phyloP scores from a whole-genome alignment of 129 eudicot genomes.

The Pulicaria dysenterica region DNA sequence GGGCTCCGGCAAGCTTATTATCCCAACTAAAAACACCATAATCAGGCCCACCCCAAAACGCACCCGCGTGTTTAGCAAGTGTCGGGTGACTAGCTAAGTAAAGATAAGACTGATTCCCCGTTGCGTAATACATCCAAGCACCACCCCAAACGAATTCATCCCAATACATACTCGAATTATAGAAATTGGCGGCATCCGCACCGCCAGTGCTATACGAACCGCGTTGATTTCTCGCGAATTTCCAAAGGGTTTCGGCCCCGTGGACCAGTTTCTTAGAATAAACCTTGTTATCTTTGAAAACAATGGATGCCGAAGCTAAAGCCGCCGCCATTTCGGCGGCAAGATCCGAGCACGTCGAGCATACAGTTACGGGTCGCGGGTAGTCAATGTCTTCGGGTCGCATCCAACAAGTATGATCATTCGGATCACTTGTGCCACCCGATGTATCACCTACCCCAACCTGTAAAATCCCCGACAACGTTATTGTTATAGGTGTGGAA shows the following conservation, averaged over 20 bases:
- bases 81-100: slow-evolving; percentile 71
- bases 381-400: slow-evolving; percentile 94
- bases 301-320: slow-evolving; percentile 92
- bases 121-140: slow-evolving; percentile 90
- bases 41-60: slow-evolving; percentile 88
- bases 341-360: slow-evolving; percentile 80
- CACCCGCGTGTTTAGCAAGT: slow-evolving; percentile 88
- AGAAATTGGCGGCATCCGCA: slow-evolving; percentile 62
- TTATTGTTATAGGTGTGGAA: not conserved
- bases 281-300: slow-evolving; percentile 87
- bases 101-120: slow-evolving; percentile 78
- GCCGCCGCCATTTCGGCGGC: slow-evolving; percentile 99
- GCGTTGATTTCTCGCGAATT: slow-evolving; percentile 72
- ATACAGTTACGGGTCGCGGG: slow-evolving; percentile 64
- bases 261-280: slow-evolving; percentile 91
- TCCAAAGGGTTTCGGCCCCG: slow-evolving; percentile 83
- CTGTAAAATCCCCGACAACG: slow-evolving; percentile 29
- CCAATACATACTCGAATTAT: slow-evolving; percentile 84
- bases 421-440: slow-evolving; percentile 60
- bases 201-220: slow-evolving; percentile 78
- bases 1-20: slow-evolving; percentile 93
- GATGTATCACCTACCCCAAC: slow-evolving; percentile 89
- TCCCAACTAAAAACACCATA: slow-evolving; percentile 97
- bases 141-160: slow-evolving; percentile 95
- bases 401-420: slow-evolving; percentile 90